Conservation (phyloP, 2,329 filamentous ascomycete species). For the Fusarium keratoplasticum region DNA sequence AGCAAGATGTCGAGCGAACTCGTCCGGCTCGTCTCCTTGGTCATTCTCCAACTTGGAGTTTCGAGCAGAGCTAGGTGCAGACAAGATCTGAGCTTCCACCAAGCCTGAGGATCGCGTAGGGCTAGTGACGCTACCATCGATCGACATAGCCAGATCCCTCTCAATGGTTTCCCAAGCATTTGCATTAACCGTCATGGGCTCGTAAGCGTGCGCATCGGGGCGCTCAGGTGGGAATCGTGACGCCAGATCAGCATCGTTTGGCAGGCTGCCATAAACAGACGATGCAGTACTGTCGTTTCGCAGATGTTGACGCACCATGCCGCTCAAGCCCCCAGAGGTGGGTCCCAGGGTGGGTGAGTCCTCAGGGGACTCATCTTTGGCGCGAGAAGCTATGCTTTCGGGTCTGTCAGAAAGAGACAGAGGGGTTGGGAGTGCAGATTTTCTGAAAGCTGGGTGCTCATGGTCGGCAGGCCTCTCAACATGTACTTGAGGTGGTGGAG, state of each 20-base stretch:
- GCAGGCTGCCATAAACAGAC: constrained; percentile 74
- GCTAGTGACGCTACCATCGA: constrained; percentile 39
- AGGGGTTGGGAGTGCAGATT: constrained; percentile 58
- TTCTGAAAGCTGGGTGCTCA: constrained; percentile 66
- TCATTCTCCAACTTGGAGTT: constrained; percentile 49
- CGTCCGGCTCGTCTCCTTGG: constrained; percentile 66
- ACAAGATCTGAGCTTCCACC: constrained; percentile 25
- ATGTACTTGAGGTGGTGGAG: constrained; percentile 52
- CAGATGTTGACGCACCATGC: constrained; percentile 86
- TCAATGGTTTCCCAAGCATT: constrained; percentile 61
- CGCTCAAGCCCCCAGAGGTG: constrained; percentile 72
- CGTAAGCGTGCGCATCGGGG: constrained; percentile 38
- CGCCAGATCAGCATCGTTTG: constrained; percentile 49
- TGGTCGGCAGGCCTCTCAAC: constrained; percentile 63
- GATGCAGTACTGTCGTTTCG: constrained; percentile 85
- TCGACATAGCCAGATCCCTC: constrained; percentile 41
- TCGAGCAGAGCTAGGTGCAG: constrained; percentile 8
- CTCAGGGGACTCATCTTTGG: constrained; percentile 32
- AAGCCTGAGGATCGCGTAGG: constrained; percentile 35
- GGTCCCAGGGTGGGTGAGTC: constrained; percentile 88
- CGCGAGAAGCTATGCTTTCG: neutral
- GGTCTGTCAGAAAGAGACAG: constrained; percentile 48
- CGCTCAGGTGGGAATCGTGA: constrained; percentile 52
- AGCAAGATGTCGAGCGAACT: constrained; percentile 79
- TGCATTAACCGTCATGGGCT: constrained; percentile 45